These are phyloP conservation scores for Cucurbita pepo DNA, from an alignment of 306 rosid species.

Conservation along the genomic window DNA sequence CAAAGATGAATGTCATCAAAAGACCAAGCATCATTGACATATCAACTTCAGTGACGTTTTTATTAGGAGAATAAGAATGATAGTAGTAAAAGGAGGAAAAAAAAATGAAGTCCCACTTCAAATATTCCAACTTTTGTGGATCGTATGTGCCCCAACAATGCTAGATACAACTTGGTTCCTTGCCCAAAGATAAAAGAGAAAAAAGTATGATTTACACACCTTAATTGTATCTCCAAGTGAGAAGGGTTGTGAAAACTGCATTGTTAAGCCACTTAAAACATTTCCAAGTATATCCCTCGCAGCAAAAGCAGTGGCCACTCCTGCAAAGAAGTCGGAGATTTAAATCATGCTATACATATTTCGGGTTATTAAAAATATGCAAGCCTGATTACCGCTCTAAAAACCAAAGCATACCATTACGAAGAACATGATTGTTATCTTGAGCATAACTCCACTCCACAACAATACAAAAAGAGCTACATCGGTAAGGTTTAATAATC, in stretches of 20 bases:
- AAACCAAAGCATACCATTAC: neutral
- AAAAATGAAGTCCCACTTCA: neutral
- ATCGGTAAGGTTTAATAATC: neutral
- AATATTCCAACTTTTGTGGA: neutral
- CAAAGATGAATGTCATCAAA: neutral
- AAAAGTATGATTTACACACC: slow-evolving; percentile 16
- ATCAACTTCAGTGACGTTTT: neutral
- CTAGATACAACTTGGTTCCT: neutral
- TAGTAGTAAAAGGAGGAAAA: neutral
- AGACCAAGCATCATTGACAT: neutral
- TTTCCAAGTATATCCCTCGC: slow-evolving; percentile 80
- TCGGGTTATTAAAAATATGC: neutral
- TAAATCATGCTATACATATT: neutral
- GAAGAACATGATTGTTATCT: neutral
- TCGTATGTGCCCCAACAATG: neutral
- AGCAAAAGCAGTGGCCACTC: slow-evolving; percentile 92
- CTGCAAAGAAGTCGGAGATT: slow-evolving; percentile 20
- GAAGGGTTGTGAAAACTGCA: slow-evolving; percentile 89
- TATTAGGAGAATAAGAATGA: neutral
- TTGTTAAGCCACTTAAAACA: slow-evolving; percentile 63
- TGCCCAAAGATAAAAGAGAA: neutral
- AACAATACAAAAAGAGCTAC: neutral
- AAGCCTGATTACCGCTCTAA: neutral
- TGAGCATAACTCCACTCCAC: neutral
- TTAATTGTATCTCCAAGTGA: slow-evolving; percentile 91